Evolutionary conservation across 495 filamentous ascomycete species (phyloP).

Genomic region (Filosporella fistucella): DNA sequence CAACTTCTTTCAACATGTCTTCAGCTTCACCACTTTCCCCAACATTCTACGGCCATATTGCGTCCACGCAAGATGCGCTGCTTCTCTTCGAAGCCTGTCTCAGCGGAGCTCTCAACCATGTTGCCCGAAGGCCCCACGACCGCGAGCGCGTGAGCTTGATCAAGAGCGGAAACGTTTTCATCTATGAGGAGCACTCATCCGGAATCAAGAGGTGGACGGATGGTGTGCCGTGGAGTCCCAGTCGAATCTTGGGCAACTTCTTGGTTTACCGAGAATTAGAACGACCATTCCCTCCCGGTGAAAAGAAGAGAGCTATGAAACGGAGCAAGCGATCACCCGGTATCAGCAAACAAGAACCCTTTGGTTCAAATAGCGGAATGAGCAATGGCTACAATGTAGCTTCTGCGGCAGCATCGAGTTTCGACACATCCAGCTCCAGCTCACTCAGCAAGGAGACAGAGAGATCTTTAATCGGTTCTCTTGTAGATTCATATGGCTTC

Average conservation of each 20-base stretch:
- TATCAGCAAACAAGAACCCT: slow-evolving; percentile 20
- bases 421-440: slow-evolving; percentile 31
- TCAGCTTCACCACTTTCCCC: slow-evolving; percentile 2
- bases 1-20: not conserved
- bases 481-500: slow-evolving; percentile 84
- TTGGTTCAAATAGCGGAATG: slow-evolving; percentile 9
- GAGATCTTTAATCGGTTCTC: slow-evolving; percentile 70
- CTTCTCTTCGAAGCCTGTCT: slow-evolving; percentile 74
- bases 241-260: slow-evolving; percentile 83
- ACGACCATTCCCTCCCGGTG: slow-evolving; percentile 75
- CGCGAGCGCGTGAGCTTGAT: slow-evolving; percentile 70
- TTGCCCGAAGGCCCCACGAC: slow-evolving; percentile 80
- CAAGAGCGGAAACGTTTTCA: slow-evolving; percentile 78
- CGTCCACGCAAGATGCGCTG: slow-evolving; percentile 69
- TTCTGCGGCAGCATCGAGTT: slow-evolving; percentile 29
- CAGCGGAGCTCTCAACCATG: slow-evolving; percentile 61
- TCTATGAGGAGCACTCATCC: slow-evolving; percentile 84
- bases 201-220: slow-evolving; percentile 95
- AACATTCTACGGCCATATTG: slow-evolving; percentile 49
- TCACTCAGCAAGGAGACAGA: slow-evolving; percentile 39
- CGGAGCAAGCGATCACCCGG: slow-evolving; percentile 39
- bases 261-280: slow-evolving; percentile 86
- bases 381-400: slow-evolving; percentile 18
- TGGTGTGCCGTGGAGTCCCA: slow-evolving; percentile 84
- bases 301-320: slow-evolving; percentile 86